Conservation (phyloP, 2,329 filamentous ascomycete species). For the Xylaria polymorpha region DNA sequence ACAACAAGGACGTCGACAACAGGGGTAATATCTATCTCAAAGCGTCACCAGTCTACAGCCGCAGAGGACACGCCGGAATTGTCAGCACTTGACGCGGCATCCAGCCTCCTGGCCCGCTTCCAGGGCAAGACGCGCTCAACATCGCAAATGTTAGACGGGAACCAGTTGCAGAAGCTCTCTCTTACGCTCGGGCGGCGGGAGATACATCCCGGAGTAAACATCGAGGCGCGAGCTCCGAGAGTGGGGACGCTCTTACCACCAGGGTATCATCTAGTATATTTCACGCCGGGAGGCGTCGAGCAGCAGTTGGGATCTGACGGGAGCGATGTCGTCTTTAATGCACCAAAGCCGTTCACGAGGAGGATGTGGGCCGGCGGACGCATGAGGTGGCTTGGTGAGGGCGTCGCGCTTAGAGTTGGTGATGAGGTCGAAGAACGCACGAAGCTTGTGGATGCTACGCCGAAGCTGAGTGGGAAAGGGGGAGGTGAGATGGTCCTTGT, state of each 20-base stretch:
- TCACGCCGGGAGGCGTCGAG: constrained; percentile 68
- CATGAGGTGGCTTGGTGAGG: constrained; percentile 60
- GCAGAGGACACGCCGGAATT: neutral
- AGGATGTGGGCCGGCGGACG: constrained; percentile 76
- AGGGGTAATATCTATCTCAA: neutral
- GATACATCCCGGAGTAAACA: constrained; percentile 55
- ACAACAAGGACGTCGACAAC: neutral
- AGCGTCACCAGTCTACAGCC: constrained; percentile 6
- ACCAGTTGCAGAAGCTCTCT: constrained; percentile 71
- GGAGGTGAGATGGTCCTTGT: constrained; percentile 74
- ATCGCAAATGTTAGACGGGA: constrained; percentile 65
- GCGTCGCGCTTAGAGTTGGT: constrained; percentile 40
- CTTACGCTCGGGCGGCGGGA: constrained; percentile 65
- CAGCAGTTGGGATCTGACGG: constrained; percentile 67
- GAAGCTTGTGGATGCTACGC: constrained; percentile 61
- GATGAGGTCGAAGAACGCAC: constrained; percentile 62
- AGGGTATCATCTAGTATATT: constrained; percentile 73
- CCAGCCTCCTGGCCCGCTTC: constrained; percentile 7
- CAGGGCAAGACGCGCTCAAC: neutral
- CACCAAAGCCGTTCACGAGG: constrained; percentile 68
- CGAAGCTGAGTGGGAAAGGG: constrained; percentile 65
- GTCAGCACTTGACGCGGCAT: constrained; percentile 14
- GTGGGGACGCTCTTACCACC: constrained; percentile 59
- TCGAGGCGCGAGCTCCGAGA: constrained; percentile 36
- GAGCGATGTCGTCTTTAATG: constrained; percentile 70